A percentile compares a stretch with the other conserved stretches of the same genome.
These are phyloP conservation scores for Saccharomycopsis sp. DNA, from an alignment of 805 yeast genomes.

Conservation along the genomic window DNA sequence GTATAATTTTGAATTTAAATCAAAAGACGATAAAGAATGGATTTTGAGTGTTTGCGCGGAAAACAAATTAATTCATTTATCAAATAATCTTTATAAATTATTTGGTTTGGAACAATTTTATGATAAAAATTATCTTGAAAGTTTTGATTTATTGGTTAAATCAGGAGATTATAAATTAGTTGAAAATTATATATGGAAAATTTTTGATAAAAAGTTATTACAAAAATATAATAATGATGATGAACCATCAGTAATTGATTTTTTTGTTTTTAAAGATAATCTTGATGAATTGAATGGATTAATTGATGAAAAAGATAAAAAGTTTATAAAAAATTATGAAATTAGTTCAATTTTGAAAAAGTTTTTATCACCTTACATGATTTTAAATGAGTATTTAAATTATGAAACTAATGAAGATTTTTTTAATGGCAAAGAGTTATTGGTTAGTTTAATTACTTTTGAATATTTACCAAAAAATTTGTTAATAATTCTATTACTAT, in stretches of 20 bases:
- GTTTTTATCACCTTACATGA: constrained; percentile 62
- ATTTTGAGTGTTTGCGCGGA: constrained; percentile 62
- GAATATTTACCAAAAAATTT: constrained; percentile 29
- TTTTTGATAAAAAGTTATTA: constrained; percentile 50
- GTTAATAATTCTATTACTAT: constrained; percentile 7
- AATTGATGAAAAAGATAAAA: constrained; percentile 4
- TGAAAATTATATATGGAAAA: constrained; percentile 44
- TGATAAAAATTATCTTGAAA: constrained; percentile 50
- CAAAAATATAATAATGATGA: constrained; percentile 24
- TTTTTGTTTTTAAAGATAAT: constrained; percentile 5
- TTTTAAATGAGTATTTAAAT: constrained; percentile 40
- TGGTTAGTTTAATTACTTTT: constrained; percentile 35
- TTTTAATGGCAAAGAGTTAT: constrained; percentile 23
- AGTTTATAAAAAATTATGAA: constrained; percentile 15
- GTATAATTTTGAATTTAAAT: constrained; percentile 42
- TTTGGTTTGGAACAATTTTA: constrained; percentile 38
- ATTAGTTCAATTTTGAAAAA: constrained; percentile 54
- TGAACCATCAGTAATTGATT: constrained; percentile 8
- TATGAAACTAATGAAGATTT: constrained; percentile 23
- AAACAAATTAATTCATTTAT: constrained; percentile 47
- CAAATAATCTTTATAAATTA: constrained; percentile 41
- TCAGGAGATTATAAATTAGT: constrained; percentile 47
- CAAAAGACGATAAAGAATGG: constrained; percentile 77
- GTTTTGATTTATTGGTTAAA: constrained; percentile 51
- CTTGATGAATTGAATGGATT: constrained; percentile 1